These are phyloP conservation scores for Pichia insulana DNA, from an alignment of 805 yeast species.

Conservation along the genomic window DNA sequence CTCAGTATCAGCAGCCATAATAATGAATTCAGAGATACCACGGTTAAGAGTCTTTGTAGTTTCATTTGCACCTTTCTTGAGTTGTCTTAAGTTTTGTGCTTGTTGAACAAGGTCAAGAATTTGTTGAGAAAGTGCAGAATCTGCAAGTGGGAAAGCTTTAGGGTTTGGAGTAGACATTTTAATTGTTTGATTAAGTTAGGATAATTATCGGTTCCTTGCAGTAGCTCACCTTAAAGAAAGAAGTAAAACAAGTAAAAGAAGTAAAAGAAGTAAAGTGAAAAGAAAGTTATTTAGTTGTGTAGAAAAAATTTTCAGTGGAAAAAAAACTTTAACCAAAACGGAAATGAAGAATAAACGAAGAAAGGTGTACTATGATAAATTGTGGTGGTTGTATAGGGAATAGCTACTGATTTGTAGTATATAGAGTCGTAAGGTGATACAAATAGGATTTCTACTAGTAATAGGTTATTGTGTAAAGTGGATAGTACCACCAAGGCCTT, in stretches of 20 bases:
- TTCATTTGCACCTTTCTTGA: constrained; percentile 99
- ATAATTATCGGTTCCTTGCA: constrained; percentile 64
- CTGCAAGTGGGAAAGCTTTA: constrained; percentile 98
- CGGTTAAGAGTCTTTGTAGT: constrained; percentile 98
- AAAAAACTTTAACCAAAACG: too few species aligned
- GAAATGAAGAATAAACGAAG: too few species aligned
- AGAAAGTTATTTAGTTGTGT: neutral
- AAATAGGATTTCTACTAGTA: too few species aligned
- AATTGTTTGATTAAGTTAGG: too few species aligned
- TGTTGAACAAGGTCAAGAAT: constrained; percentile 97
- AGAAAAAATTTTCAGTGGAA: neutral
- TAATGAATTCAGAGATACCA: constrained; percentile 98
- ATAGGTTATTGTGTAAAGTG: too few species aligned
- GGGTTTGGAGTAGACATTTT: constrained; percentile 86
- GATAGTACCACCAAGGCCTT: too few species aligned
- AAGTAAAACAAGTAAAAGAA: neutral
- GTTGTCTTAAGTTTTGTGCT: constrained; percentile 94
- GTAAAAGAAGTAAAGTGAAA: neutral
- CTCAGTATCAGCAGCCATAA: constrained; percentile 99
- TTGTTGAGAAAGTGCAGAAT: constrained; percentile 90
- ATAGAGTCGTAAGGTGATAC: too few species aligned
- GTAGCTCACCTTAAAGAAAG: constrained; percentile 32
- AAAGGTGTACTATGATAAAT: too few species aligned
- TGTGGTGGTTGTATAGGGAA: too few species aligned
- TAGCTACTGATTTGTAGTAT: too few species aligned